Percentiles rank a stretch among this genome's conserved stretches.
Evolutionary conservation across 2,329 filamentous ascomycete genomes (phyloP).

Genomic region (Verticillium longisporum): DNA sequence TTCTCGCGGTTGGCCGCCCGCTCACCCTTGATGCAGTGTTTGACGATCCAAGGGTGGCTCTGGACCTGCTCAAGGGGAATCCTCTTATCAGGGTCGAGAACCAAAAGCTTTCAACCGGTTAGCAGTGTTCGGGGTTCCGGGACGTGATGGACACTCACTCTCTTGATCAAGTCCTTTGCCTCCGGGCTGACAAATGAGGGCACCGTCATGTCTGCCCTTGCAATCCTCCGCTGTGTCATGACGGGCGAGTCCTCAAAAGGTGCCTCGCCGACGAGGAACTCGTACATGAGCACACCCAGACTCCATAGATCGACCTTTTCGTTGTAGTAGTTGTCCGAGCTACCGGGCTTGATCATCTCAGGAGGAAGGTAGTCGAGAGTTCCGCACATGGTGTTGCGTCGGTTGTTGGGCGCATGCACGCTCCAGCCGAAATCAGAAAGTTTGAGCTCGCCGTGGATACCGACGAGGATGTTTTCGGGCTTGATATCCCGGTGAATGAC

Average conservation of each 20-base stretch:
- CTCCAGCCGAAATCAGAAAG: slow-evolving; percentile 98
- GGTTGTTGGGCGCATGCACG: slow-evolving; percentile 92
- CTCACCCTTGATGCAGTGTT: slow-evolving; percentile 74
- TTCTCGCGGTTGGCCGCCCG: slow-evolving; percentile 44
- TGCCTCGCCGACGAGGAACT: slow-evolving; percentile 92
- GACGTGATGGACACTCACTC: slow-evolving; percentile 42
- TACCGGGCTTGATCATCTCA: slow-evolving; percentile 87
- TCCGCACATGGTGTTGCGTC: slow-evolving; percentile 91
- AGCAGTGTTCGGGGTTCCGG: slow-evolving; percentile 2
- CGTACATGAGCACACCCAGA: slow-evolving; percentile 88
- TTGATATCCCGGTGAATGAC: slow-evolving; percentile 98
- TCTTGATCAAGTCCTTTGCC: slow-evolving; percentile 87
- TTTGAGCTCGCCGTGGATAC: slow-evolving; percentile 96
- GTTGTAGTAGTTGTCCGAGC: slow-evolving; percentile 79
- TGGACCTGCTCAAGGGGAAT: slow-evolving; percentile 85
- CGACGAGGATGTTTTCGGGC: slow-evolving; percentile 93
- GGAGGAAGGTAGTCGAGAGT: slow-evolving; percentile 96
- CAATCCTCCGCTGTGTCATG: slow-evolving; percentile 90
- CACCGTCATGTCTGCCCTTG: slow-evolving; percentile 83
- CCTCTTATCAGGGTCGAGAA: slow-evolving; percentile 88
- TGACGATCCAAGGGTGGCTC: slow-evolving; percentile 91
- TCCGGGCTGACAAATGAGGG: slow-evolving; percentile 86
- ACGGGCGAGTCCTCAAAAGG: slow-evolving; percentile 94
- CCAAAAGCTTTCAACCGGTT: slow-evolving; percentile 59
- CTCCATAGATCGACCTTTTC: slow-evolving; percentile 98